phyloP scores from a whole-genome alignment of 164 flowering plant species.

The Warburgia ugandensis region DNA sequence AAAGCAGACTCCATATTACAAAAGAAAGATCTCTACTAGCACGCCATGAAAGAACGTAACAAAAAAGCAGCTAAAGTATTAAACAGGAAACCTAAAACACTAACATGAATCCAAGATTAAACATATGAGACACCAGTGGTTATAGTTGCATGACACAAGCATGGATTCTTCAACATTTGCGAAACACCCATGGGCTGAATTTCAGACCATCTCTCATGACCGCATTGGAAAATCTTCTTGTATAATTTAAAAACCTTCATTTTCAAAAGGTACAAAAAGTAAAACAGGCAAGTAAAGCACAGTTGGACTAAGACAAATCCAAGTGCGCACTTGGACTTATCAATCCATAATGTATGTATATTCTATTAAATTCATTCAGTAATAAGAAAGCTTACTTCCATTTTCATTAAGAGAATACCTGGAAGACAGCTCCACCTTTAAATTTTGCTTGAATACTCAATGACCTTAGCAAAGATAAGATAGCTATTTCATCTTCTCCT shows the following conservation, averaged over 20 bases:
- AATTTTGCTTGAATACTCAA: constrained; percentile 66
- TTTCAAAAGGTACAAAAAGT: background rate
- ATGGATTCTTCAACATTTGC: too few relatives aligned
- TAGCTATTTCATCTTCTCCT: constrained; percentile 90
- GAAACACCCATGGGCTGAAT: too few relatives aligned
- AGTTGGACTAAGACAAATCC: too few relatives aligned
- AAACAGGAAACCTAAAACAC: too few relatives aligned
- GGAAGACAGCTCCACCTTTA: constrained; percentile 93
- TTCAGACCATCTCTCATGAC: background rate
- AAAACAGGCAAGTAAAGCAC: too few relatives aligned
- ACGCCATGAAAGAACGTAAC: background rate
- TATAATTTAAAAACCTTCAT: background rate
- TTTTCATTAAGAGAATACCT: constrained; percentile 38
- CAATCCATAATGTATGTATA: background rate
- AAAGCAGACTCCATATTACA: background rate
- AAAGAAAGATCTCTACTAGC: too few relatives aligned
- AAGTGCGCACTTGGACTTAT: background rate
- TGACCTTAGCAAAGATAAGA: constrained; percentile 69
- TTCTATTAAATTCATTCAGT: background rate
- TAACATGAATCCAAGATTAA: too few relatives aligned
- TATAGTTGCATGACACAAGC: too few relatives aligned
- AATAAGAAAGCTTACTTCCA: background rate
- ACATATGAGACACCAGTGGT: too few relatives aligned
- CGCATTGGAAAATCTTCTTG: background rate
- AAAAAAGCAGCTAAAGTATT: background rate